phyloP scores from a whole-genome alignment of 352 stramenopile genomes.

The Pythium volutum region DNA sequence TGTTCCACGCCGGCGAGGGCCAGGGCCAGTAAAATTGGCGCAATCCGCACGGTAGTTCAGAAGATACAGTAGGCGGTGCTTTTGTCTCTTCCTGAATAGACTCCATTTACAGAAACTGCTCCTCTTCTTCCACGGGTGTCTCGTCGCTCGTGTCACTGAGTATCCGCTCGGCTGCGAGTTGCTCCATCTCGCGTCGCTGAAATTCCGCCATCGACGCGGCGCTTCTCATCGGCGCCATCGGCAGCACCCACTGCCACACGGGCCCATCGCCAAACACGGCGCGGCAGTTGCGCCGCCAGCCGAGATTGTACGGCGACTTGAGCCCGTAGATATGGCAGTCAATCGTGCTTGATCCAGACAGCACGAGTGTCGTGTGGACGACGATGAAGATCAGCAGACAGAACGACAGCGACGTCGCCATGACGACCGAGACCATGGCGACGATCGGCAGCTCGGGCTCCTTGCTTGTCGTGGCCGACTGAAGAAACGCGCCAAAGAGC shows the following conservation, averaged over 20 bases:
- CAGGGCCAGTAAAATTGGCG: conserved; percentile 13
- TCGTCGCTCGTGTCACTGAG: conserved; percentile 34
- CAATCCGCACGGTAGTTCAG: not conserved
- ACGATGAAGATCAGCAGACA: conserved; percentile 71
- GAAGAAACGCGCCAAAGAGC: conserved; percentile 51
- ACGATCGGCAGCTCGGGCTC: conserved; percentile 35
- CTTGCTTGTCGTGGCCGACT: conserved; percentile 17
- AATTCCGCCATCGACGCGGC: conserved; percentile 26
- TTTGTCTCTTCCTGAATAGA: not conserved
- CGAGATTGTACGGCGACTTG: conserved; percentile 60
- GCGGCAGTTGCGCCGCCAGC: conserved; percentile 54
- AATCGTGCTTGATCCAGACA: conserved; percentile 70
- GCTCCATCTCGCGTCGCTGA: conserved; percentile 44
- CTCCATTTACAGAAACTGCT: conserved; percentile 43
- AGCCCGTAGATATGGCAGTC: conserved; percentile 75
- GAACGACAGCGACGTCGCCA: conserved; percentile 62
- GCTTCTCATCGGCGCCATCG: conserved; percentile 27
- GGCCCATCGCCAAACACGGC: conserved; percentile 54
- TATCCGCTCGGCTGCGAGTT: conserved; percentile 42
- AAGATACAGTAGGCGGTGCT: no score
- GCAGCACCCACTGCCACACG: conserved; percentile 55
- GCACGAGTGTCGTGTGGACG: conserved; percentile 69
- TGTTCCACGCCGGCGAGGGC: conserved; percentile 73
- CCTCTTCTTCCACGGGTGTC: conserved; percentile 48
- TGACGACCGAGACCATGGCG: conserved; percentile 66